Conservation (phyloP, 129 eudicot species). For the Flaveria trinervia region DNA sequence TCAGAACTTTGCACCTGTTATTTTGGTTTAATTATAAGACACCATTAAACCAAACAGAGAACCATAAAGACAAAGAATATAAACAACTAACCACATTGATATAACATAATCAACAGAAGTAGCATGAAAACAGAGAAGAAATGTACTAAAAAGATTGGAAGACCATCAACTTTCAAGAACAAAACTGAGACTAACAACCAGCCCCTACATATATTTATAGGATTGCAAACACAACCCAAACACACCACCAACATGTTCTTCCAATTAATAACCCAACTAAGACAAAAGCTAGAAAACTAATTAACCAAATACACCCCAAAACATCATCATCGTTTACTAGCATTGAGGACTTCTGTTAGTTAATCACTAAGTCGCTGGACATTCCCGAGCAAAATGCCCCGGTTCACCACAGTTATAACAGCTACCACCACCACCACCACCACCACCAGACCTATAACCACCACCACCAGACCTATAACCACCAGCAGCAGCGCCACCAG, state of each 20-base stretch:
- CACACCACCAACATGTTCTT: constrained; percentile 21
- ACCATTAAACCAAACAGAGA: not conserved
- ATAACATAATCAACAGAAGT: constrained; percentile 1
- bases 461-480: constrained; percentile 32
- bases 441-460: constrained; percentile 31
- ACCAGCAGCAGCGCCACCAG: constrained; percentile 31
- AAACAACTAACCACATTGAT: constrained; percentile 2
- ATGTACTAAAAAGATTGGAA: not conserved
- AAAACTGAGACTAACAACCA: constrained; percentile 30
- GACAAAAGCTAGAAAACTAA: constrained; percentile 19
- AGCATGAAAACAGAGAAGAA: not conserved
- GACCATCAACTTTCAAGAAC: constrained; percentile 17
- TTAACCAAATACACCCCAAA: constrained; percentile 33
- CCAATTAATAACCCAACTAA: constrained; percentile 20
- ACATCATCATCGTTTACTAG: not conserved
- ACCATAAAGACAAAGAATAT: not conserved
- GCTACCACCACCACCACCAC: constrained; percentile 22
- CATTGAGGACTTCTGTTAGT: constrained; percentile 17
- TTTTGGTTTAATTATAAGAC: not conserved
- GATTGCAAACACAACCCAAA: constrained; percentile 19
- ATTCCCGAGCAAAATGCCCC: constrained; percentile 67
- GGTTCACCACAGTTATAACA: constrained; percentile 47
- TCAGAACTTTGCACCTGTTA: not conserved
- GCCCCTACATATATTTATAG: constrained; percentile 29
- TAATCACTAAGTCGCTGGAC: constrained; percentile 37